Base-by-base conservation (phyloP, 2,329 filamentous ascomycete genomes). In the Ceratocystis cubensis region DNA sequence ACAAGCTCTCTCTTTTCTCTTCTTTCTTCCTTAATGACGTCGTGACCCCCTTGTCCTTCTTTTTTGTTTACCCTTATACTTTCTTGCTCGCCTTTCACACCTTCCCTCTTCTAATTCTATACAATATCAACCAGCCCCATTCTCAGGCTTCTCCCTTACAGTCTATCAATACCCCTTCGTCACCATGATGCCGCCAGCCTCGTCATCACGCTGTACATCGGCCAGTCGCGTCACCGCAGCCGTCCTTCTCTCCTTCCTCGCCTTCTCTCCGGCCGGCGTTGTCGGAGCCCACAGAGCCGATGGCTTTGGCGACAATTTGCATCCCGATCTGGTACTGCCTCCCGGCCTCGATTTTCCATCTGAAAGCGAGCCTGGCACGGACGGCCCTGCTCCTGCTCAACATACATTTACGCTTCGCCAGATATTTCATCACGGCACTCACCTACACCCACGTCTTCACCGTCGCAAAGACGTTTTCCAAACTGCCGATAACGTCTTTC, bases 401-500 rank as follows among this genome's bases (percentile, higher is more conserved):
- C 84, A 86, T 71, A 76, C 78, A 45, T 86, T 87, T 78, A 85
- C 82, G 5, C 83, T 99, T 66, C 87, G 91, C 72, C 93, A 99
- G 76, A 87, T 97, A 72, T 94, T 90, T 76, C 92, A 96, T 74
- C 92, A 96, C 77, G 93, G 93, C 67, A 88, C 90, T 50, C 83
- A 93, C 75, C 78, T 82, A 71, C 84, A 96, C 71, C 92, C 92
- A 2, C 76, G 81, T 4, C 82, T 96, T 17, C 90, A 96, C 75
- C 82, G 87, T 67, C 86, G 84, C 71, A 80, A 88, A 69, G 91
- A 97, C 74, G 79, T 96, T 41, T 69, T 74, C 53, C 77, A 82
- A 22, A 81, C 86, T 17, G 76, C 80, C 44, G 72, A 73, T 20
- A 74, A 74, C 50, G 77, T 93, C 59, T 88, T 82, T 77, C 78